Evolutionary conservation across 2,329 filamentous ascomycete species (phyloP).

Genomic region (Ophiostoma montium): DNA sequence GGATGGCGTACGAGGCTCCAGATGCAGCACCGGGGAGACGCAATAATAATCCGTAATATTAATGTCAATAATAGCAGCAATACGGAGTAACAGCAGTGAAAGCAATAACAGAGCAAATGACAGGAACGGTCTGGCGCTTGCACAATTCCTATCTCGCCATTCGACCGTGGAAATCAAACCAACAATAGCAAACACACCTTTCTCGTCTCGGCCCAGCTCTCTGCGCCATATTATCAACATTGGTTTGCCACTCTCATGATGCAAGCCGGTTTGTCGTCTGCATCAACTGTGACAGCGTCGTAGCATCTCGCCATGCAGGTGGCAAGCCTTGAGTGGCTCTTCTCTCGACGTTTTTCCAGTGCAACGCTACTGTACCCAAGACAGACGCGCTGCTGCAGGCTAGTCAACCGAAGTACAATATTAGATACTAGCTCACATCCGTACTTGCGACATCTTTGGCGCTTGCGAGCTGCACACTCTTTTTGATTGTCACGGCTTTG

Average conservation of each 20-base stretch:
- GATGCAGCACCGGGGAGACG: too few relatives aligned
- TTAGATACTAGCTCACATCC: constrained; percentile 1
- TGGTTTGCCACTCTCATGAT: too few relatives aligned
- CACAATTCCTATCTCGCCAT: constrained; percentile 5
- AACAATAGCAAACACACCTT: not conserved
- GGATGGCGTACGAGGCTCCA: too few relatives aligned
- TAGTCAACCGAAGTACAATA: constrained; percentile 4
- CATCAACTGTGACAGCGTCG: too few relatives aligned
- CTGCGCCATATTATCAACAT: too few relatives aligned
- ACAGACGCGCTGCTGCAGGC: not conserved
- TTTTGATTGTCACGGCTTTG: not conserved
- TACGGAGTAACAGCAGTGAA: too few relatives aligned
- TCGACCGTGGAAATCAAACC: not conserved
- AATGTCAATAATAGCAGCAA: too few relatives aligned
- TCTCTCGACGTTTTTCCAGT: not conserved
- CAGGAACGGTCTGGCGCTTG: not conserved
- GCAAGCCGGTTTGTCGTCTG: too few relatives aligned
- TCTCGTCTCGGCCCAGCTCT: too few relatives aligned
- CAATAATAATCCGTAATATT: too few relatives aligned
- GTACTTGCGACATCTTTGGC: constrained; percentile 9
- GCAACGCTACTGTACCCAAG: not conserved
- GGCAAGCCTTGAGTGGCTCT: too few relatives aligned
- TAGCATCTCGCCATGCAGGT: too few relatives aligned
- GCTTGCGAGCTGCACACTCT: not conserved
- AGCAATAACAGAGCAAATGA: not conserved